Percentiles rank a stretch among this genome's conserved stretches.
phyloP scores from a whole-genome alignment of 225 moss, liverwort and hornwort species.

The Pseudisothecium myosuroides region DNA sequence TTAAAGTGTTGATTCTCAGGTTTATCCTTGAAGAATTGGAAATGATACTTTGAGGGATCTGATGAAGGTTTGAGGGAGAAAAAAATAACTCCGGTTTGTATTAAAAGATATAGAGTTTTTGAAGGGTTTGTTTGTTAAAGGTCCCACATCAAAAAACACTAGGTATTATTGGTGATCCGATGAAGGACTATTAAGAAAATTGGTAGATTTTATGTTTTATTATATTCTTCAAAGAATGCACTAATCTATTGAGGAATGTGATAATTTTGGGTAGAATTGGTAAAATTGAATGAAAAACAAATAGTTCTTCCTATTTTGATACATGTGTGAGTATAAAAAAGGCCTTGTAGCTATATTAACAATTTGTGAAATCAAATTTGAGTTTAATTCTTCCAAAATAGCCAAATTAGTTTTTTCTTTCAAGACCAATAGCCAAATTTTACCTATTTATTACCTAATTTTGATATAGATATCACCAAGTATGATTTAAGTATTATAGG shows the following conservation, averaged over 20 bases:
- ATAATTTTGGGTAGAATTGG: background rate
- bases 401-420: background rate
- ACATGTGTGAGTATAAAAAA: background rate
- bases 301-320: background rate
- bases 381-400: background rate
- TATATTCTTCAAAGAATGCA: background rate
- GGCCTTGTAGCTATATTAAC: too few species aligned
- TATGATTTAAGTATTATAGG: too few species aligned
- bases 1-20: rapidly evolving
- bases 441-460: background rate
- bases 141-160: rapidly evolving
- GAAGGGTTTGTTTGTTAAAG: background rate
- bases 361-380: background rate
- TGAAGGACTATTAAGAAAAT: background rate
- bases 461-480: background rate
- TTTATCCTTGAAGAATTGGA: rapidly evolving
- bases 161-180: rapidly evolving
- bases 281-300: background rate
- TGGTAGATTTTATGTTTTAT: too few species aligned
- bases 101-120: background rate
- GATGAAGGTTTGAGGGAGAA: background rate
- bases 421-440: too few species aligned
- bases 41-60: rapidly evolving
- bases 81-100: background rate
- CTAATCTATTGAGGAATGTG: rapidly evolving